A percentile compares a stretch with the other conserved stretches of the same genome.
Conservation (phyloP, 1,284 basidiomycete species). For the Ustilago bromivora region DNA sequence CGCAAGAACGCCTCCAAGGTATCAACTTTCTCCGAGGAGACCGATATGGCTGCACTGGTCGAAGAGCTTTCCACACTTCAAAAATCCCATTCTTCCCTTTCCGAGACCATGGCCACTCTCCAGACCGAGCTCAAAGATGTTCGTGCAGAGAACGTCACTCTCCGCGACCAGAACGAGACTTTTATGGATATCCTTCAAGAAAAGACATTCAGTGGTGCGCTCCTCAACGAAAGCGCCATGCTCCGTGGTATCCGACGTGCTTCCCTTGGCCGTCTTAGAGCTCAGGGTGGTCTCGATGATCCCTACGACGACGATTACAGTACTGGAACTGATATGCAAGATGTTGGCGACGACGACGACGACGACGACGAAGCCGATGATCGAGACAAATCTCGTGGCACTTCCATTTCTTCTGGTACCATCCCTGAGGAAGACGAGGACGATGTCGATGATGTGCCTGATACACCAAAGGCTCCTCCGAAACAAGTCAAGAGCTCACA, state of each 20-base stretch:
- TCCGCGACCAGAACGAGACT: conserved; percentile 59
- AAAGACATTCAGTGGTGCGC: conserved; percentile 59
- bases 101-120: conserved; percentile 46
- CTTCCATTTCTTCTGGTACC: conserved; percentile 27
- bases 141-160: conserved; percentile 38
- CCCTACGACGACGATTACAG: conserved; percentile 44
- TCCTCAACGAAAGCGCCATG: conserved; percentile 58
- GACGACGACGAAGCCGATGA: conserved; percentile 32
- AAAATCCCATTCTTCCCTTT: conserved; percentile 48
- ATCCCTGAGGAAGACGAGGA: conserved; percentile 50
- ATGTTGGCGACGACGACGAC: conserved; percentile 28
- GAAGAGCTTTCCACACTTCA: conserved; percentile 45
- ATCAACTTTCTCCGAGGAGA: conserved; percentile 34
- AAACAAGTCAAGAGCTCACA: conserved; percentile 19
- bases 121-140: conserved; percentile 57
- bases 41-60: conserved; percentile 25
- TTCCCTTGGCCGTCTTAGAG: conserved; percentile 24
- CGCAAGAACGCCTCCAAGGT: conserved; percentile 1
- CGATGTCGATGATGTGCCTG: conserved; percentile 61
- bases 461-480: conserved; percentile 44
- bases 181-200: conserved; percentile 61
- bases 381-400: conserved; percentile 13
- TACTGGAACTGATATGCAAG: conserved; percentile 33
- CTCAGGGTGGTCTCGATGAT: conserved; percentile 26
- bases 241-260: conserved; percentile 44